Base-by-base conservation (phyloP, 2,329 filamentous ascomycete genomes). In the Aureobasidium sp. region DNA sequence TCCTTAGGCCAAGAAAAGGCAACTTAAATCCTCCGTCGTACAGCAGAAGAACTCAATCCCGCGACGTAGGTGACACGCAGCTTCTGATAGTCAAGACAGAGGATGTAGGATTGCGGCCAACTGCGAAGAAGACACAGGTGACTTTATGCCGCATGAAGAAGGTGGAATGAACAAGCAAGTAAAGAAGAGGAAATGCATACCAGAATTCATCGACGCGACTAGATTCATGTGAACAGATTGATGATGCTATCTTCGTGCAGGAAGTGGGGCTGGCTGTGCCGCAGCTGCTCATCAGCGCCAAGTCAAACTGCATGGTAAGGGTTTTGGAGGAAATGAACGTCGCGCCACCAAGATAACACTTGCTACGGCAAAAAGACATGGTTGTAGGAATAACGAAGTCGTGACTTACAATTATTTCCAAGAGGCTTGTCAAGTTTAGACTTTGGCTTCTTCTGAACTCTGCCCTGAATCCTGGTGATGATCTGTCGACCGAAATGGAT, bases 151-250 rank as follows among this genome's bases (percentile, higher is more conserved):
- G 22, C 17, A 24, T n/a, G 19, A 37, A 39, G 22, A 24, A 19
- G 33, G 33, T 33, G 49, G 6, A 39, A 52, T n/a, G 33, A 33
- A 47, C 7, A 39, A 22, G 31, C 15, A 39, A 48, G n/a, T 6
- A 54, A 48, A 17, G 31, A 35, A 60, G 42, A 12, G 57, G 27
- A 24, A 50, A 31, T 49, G 44, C 57, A 60, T 60, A 60, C 57
- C 57, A 40, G 57, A 49, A 60, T 60, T 60, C 57, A 60, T 60
- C 35, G 57, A 60, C 44, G 44, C 44, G 44, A 60, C 57, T 24
- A 60, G 45, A 60, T 60, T 60, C 57, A 60, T 60, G 45, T 60
- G 57, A 60, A 60, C 44, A 60, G 45, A 35, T 44, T 60, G 57
- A 50, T 50, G 44, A 60, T 60, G 57, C 45, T 60, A 60, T 60